Conservation (phyloP, 257 asterid species). For the Solanum habrochaites region DNA sequence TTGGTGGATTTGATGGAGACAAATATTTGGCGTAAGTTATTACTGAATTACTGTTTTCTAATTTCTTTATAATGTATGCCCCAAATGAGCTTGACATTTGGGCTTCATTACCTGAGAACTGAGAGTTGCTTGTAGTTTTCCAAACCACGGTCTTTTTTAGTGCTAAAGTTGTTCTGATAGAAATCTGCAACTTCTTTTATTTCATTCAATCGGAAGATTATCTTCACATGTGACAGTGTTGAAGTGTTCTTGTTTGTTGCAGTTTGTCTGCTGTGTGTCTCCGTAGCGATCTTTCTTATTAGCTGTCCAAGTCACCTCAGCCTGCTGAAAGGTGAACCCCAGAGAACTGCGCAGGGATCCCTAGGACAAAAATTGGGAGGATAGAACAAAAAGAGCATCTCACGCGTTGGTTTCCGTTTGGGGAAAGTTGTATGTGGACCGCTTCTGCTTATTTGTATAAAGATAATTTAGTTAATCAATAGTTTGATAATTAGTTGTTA, state of each 20-base stretch:
- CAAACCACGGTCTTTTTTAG: not conserved
- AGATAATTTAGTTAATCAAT: too few species aligned
- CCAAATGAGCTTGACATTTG: not conserved
- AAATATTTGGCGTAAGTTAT: conserved; percentile 59
- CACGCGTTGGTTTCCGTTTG: conserved; percentile 50
- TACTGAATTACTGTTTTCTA: not conserved
- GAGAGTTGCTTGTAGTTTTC: not conserved
- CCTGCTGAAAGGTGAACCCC: conserved; percentile 83
- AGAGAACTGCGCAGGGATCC: too few species aligned
- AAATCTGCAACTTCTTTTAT: not conserved
- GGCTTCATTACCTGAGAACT: not conserved
- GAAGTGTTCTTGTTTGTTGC: not conserved
- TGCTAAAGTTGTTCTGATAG: not conserved
- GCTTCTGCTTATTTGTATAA: not conserved
- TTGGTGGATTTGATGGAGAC: conserved; percentile 65
- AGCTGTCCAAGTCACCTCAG: conserved; percentile 10
- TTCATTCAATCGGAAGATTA: not conserved
- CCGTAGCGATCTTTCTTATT: not conserved
- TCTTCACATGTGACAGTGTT: not conserved
- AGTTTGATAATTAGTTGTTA: too few species aligned
- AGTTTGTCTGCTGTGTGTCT: not conserved
- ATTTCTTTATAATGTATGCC: not conserved
- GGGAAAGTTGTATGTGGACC: conserved; percentile 49
- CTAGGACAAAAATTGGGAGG: conserved; percentile 52
- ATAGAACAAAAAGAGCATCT: conserved; percentile 48